Conservation (phyloP, 305 asterid species). For the Solanum hybrid region DNA sequence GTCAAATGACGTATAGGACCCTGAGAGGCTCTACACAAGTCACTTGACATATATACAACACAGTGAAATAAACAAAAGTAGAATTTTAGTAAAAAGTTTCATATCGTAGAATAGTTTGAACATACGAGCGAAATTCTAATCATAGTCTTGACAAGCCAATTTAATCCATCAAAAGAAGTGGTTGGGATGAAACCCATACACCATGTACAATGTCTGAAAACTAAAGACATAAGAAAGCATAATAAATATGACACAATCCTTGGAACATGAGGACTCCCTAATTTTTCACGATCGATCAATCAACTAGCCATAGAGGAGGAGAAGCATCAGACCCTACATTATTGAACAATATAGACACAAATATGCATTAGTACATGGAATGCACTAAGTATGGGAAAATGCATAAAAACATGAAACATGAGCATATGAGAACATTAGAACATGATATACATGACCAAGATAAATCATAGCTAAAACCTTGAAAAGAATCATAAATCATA, state of each 20-base stretch:
- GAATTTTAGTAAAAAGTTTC: background rate
- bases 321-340: background rate
- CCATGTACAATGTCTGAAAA: background rate
- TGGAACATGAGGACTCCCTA: background rate
- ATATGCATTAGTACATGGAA: background rate
- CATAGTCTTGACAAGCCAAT: background rate
- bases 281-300: background rate
- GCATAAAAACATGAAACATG: background rate
- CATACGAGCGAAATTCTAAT: background rate
- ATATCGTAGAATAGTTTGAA: background rate
- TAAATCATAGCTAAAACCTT: background rate
- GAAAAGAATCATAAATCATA: background rate
- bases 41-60: background rate
- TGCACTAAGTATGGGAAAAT: background rate
- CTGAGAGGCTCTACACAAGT: background rate
- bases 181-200: background rate
- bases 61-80: background rate
- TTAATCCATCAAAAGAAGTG: background rate
- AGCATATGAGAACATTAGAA: background rate
- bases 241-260: background rate
- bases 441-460: background rate
- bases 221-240: background rate
- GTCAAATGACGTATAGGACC: background rate
- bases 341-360: background rate
- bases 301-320: background rate